These are phyloP conservation scores for Camillea tinctor DNA, from an alignment of 2,329 filamentous ascomycete genomes.

Conservation along the genomic window DNA sequence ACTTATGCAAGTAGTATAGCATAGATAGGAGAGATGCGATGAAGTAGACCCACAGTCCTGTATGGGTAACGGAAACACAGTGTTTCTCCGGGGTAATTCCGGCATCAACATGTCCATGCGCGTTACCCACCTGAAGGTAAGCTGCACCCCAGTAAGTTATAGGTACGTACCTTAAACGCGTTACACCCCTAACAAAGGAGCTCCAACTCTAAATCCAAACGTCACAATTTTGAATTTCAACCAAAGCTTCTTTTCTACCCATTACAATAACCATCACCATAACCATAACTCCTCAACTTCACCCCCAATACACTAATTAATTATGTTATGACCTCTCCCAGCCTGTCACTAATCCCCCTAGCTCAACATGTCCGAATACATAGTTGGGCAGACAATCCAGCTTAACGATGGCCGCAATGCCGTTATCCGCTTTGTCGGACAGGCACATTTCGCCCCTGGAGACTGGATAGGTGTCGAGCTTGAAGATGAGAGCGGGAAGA, in stretches of 20 bases:
- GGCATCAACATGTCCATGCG: constrained; percentile 11
- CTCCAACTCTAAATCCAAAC: not conserved
- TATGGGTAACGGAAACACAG: constrained; percentile 4
- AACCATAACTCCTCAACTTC: too few relatives aligned
- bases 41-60: not conserved
- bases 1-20: not conserved
- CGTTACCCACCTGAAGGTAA: too few relatives aligned
- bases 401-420: constrained; percentile 76
- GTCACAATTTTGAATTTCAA: not conserved
- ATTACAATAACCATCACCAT: not conserved
- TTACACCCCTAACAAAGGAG: not conserved
- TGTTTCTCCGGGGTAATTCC: constrained; percentile 12
- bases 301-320: not conserved
- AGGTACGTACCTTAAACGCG: too few relatives aligned
- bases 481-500: constrained; percentile 80
- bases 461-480: constrained; percentile 91
- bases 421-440: constrained; percentile 77
- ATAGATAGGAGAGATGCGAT: not conserved
- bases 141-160: too few relatives aligned
- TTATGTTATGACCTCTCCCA: constrained; percentile 25
- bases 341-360: constrained; percentile 2
- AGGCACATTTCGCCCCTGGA: constrained; percentile 75
- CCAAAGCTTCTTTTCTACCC: not conserved
- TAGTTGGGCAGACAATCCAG: constrained; percentile 71
- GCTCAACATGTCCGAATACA: constrained; percentile 55